Conservation (phyloP, 352 stramenopile genomes). For the Hyaloperonospora arabidopsidis region DNA sequence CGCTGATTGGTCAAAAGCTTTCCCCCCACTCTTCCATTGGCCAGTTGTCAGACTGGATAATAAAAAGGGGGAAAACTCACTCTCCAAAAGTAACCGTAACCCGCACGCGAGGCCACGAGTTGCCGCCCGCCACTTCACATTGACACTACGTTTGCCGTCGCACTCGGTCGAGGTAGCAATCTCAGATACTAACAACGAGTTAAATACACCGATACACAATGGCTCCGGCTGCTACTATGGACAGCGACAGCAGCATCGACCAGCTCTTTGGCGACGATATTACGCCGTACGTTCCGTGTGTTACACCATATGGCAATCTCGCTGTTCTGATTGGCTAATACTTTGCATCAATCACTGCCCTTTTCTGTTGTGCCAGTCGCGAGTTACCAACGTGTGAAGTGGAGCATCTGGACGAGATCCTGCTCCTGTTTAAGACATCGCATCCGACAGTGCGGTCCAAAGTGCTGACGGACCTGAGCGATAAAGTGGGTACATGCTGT, state of each 20-base stretch:
- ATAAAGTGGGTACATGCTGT: constrained; percentile 26
- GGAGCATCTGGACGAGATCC: constrained; percentile 56
- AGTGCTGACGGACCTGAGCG: constrained; percentile 39
- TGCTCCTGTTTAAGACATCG: constrained; percentile 51
- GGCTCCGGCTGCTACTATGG: constrained; percentile 23
- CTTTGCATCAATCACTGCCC: too few species aligned
- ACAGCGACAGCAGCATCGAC: constrained; percentile 31
- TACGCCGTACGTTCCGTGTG: constrained; percentile 31
- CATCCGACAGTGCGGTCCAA: constrained; percentile 47
- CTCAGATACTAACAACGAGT: too few species aligned
- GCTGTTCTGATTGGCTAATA: constrained; percentile 14
- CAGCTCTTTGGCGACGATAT: constrained; percentile 53
- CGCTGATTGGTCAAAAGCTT: constrained; percentile 18
- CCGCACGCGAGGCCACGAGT: constrained; percentile 20
- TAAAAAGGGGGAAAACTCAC: constrained; percentile 14
- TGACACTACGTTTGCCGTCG: too few species aligned
- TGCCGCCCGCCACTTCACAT: constrained; percentile 7
- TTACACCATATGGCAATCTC: neutral
- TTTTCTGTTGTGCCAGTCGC: constrained; percentile 21
- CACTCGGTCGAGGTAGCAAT: too few species aligned
- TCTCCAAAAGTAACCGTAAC: constrained; percentile 14
- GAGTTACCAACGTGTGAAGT: constrained; percentile 60
- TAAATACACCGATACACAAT: neutral
- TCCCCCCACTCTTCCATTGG: constrained; percentile 12
- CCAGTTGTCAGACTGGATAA: constrained; percentile 2